Conservation (phyloP, 1,139 yeast species). For the Suzukiozyma palmioleophila region DNA sequence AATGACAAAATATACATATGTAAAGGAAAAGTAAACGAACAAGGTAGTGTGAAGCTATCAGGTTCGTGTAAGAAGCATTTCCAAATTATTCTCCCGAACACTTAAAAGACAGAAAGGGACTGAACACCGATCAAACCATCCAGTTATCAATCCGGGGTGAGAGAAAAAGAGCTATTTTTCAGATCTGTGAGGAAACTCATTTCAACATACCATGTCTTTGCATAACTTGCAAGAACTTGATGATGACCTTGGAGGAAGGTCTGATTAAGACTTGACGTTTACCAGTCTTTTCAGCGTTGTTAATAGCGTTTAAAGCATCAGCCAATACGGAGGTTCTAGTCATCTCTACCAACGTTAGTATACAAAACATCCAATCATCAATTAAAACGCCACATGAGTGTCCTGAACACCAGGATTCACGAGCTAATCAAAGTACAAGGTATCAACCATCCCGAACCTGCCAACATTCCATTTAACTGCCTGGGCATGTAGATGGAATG, state of each 20-base stretch:
- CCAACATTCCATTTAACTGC: conserved; percentile 4
- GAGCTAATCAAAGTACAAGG: conserved; percentile 23
- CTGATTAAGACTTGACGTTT: conserved; percentile 98
- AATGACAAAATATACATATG: conserved; percentile 26
- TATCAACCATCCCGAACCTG: conserved; percentile 26
- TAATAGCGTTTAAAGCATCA: conserved; percentile 96
- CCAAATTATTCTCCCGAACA: conserved; percentile 83
- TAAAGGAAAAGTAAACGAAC: conserved; percentile 75
- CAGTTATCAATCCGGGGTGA: conserved; percentile 89
- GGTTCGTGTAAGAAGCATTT: conserved; percentile 77
- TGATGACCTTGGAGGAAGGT: conserved; percentile 98
- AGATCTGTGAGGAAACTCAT: neutral
- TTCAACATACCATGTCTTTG: conserved; percentile 70
- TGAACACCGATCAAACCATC: conserved; percentile 85
- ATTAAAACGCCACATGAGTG: conserved; percentile 33
- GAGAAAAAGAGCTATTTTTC: neutral
- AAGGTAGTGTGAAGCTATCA: conserved; percentile 23
- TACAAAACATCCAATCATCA: conserved; percentile 4
- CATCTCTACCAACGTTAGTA: conserved; percentile 40
- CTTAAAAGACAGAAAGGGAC: conserved; percentile 98
- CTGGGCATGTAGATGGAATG: neutral
- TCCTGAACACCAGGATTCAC: conserved; percentile 31
- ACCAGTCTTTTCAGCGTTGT: conserved; percentile 99
- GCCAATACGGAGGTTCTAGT: conserved; percentile 99
- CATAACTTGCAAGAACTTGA: conserved; percentile 95